These are phyloP conservation scores for Chaetomium olivaceum DNA, from an alignment of 2,329 filamentous ascomycete genomes.

Conservation along the genomic window DNA sequence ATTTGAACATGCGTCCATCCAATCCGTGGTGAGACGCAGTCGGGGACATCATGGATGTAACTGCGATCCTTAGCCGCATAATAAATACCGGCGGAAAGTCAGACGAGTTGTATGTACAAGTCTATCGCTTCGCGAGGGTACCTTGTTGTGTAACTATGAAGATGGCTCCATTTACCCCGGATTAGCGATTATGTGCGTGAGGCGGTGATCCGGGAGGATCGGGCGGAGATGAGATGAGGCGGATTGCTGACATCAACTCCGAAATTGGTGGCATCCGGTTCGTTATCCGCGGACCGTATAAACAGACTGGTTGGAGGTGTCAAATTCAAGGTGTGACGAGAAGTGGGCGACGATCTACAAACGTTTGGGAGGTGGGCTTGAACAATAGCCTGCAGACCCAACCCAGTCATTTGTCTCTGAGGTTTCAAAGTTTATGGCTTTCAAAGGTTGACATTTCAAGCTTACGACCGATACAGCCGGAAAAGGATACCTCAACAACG, in stretches of 20 bases:
- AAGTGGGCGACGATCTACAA: neutral
- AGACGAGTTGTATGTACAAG: neutral
- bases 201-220: neutral
- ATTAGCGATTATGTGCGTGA: neutral
- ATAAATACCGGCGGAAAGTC: neutral
- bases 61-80: neutral
- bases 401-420: no score
- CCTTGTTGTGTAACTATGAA: neutral
- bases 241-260: neutral
- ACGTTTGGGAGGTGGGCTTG: neutral
- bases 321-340: neutral
- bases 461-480: no score
- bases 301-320: neutral
- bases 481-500: no score
- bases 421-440: no score
- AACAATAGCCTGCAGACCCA: no score
- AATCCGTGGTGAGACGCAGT: neutral
- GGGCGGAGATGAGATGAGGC: conserved; percentile 6
- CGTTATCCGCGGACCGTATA: neutral
- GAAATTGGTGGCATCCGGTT: neutral
- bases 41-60: neutral
- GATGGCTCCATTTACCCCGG: neutral
- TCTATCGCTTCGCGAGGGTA: neutral
- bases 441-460: no score
- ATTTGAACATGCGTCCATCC: neutral